Evolutionary conservation across 2,329 filamentous ascomycete species (phyloP), one percentile per base, ranked within the genome.

Genomic region (Pyrenochaeta sp.): DNA sequence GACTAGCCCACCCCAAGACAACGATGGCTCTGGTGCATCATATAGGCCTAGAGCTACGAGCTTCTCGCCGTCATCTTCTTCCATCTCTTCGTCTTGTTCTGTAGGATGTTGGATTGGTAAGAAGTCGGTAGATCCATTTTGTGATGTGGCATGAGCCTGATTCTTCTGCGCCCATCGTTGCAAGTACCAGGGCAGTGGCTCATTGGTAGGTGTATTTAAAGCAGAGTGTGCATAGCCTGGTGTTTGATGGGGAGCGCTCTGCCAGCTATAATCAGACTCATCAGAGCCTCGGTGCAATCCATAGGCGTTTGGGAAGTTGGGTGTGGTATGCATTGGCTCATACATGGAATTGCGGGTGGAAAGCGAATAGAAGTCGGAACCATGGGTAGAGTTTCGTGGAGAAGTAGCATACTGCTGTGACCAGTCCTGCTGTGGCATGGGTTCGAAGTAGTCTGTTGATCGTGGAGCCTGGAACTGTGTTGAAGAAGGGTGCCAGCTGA

Each of bases 31-130:
- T 0, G 90, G 90, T 4, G 85, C 79, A 66, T 92, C 90, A 73
- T 95, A 95, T 0, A 95, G 83, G 0, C 91, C 91, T 84, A 95
- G 88, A 17, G 90, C 90, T n/a, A 92, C 83, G 1, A 94, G 81
- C 54, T 92, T 88, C 66, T 92, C 90, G 32, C 86, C 88, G 12
- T 83, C 79, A 21, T 81, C 71, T 23, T 86, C 85, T 42, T 84
- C 61, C 51, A 84, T 83, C 42, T 86, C 82, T 10, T 81, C 73
- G 29, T 81, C 71, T 17, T 72, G 69, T 12, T 81, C 76, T 45
- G 82, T 78, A 2, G 56, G 50, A 40, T 83, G 78, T 58, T 85
- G 82, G 2, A 78, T 74, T 4, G 81, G 79, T 2, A 85, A 76
- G 45, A 86, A 85, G 41, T 84, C 81, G 54, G 58, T 51, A 3